Evolutionary conservation across 345 rosid species (phyloP).

Genomic region (Linum lewisii): DNA sequence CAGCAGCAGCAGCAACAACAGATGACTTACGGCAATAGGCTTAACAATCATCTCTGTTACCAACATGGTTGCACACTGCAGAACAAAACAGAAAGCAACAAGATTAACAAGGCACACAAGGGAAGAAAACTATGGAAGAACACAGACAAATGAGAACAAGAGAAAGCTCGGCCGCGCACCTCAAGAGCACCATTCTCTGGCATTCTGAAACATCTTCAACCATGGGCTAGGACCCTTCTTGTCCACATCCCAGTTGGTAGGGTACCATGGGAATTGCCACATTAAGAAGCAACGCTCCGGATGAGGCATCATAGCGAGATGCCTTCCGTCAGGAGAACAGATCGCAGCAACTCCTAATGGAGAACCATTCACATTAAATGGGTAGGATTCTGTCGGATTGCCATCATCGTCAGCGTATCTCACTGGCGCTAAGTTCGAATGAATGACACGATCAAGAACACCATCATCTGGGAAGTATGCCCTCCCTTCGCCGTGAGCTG

Average conservation of each 20-base stretch:
- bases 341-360: constrained; percentile 88
- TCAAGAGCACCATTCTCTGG: constrained; percentile 73
- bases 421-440: constrained; percentile 63
- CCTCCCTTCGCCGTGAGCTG: constrained; percentile 93
- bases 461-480: constrained; percentile 91
- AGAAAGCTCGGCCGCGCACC: not conserved
- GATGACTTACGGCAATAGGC: too few species aligned
- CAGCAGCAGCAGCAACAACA: too few species aligned
- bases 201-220: constrained; percentile 93
- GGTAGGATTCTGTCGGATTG: constrained; percentile 66
- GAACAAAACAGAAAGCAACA: too few species aligned
- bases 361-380: constrained; percentile 91
- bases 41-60: too few species aligned
- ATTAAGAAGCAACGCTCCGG: constrained; percentile 96
- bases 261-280: constrained; percentile 99
- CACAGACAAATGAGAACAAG: not conserved
- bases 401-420: constrained; percentile 89
- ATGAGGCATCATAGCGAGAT: constrained; percentile 98
- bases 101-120: too few species aligned
- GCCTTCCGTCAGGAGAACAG: constrained; percentile 92
- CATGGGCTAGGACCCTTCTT: constrained; percentile 91
- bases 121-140: not conserved
- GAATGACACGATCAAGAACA: constrained; percentile 58
- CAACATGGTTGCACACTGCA: too few species aligned
- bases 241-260: constrained; percentile 66